Evolutionary conservation across 1,139 yeast species (phyloP).

Genomic region (Chernovozyma sophiae-reginae): DNA sequence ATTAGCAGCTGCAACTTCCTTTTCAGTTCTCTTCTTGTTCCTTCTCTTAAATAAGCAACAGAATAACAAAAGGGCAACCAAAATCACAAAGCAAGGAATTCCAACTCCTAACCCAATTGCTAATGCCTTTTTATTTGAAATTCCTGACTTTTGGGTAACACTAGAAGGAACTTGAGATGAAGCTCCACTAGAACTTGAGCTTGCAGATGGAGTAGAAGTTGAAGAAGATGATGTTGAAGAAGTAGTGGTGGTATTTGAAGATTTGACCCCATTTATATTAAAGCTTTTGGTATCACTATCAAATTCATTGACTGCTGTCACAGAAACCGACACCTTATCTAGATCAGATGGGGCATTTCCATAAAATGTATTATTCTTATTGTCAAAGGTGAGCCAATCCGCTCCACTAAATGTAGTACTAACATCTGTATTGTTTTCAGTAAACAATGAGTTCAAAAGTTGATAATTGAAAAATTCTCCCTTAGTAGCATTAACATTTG

Average conservation of each 20-base stretch:
- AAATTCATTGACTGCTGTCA: conserved; percentile 45
- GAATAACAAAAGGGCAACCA: conserved; percentile 47
- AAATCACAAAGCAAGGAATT: conserved; percentile 57
- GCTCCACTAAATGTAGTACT: conserved; percentile 40
- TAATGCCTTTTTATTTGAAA: conserved; percentile 38
- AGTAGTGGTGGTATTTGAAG: conserved; percentile 12
- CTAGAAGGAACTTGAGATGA: conserved; percentile 14
- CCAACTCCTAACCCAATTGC: conserved; percentile 92
- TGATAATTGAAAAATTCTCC: conserved; percentile 56
- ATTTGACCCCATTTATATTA: conserved; percentile 51
- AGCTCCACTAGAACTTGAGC: conserved; percentile 18
- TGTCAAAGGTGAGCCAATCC: conserved; percentile 64
- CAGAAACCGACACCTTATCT: conserved; percentile 41
- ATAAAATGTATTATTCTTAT: conserved; percentile 57
- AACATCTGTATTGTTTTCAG: conserved; percentile 51
- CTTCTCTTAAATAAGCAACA: conserved; percentile 51
- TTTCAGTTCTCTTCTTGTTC: conserved; percentile 22
- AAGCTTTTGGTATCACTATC: conserved; percentile 43
- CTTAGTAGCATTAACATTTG: conserved; percentile 63
- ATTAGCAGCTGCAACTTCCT: conserved; percentile 20
- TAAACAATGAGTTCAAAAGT: conserved; percentile 50
- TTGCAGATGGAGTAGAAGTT: conserved; percentile 19
- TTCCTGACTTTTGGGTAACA: conserved; percentile 14
- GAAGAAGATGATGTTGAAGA: conserved; percentile 19
- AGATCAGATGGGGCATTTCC: conserved; percentile 69